A percentile compares a stretch with the other conserved stretches of the same genome.
These are phyloP conservation scores for Eucalyptus polyanthemos DNA, from an alignment of 345 rosid species.

Conservation along the genomic window DNA sequence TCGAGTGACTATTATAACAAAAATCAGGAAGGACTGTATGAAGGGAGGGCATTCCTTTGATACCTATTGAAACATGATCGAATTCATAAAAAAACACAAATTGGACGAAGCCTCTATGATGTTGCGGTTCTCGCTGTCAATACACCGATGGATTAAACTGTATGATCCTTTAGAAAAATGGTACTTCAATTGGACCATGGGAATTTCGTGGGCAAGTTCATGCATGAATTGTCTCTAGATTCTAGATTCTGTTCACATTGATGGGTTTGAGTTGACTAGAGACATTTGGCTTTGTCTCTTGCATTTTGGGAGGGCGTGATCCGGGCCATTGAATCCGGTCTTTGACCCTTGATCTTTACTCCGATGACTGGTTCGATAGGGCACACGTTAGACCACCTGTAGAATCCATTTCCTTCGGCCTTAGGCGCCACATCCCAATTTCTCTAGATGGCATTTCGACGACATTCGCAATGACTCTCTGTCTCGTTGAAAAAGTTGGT, in stretches of 20 bases:
- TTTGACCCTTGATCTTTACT: not conserved
- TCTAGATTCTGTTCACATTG: not conserved
- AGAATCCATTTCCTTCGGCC: not conserved
- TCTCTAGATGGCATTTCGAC: not conserved
- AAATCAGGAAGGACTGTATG: too few species aligned
- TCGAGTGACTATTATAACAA: too few species aligned
- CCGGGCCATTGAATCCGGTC: not conserved
- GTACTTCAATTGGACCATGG: not conserved
- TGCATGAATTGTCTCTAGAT: not conserved
- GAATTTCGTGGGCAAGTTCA: not conserved
- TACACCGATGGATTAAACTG: not conserved
- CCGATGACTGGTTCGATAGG: accelerated
- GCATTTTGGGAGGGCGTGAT: not conserved
- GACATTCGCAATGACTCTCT: not conserved
- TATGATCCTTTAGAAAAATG: not conserved
- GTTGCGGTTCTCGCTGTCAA: too few species aligned
- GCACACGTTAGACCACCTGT: not conserved
- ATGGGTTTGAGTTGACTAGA: not conserved
- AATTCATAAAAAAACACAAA: too few species aligned
- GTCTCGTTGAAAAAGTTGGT: not conserved
- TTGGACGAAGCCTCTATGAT: too few species aligned
- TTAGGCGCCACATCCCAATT: not conserved
- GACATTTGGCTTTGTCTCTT: not conserved
- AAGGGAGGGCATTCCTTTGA: too few species aligned
- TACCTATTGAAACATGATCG: too few species aligned